Base-by-base conservation (phyloP, 2,329 filamentous ascomycete species). In the Byssoonygena ceratinophila region DNA sequence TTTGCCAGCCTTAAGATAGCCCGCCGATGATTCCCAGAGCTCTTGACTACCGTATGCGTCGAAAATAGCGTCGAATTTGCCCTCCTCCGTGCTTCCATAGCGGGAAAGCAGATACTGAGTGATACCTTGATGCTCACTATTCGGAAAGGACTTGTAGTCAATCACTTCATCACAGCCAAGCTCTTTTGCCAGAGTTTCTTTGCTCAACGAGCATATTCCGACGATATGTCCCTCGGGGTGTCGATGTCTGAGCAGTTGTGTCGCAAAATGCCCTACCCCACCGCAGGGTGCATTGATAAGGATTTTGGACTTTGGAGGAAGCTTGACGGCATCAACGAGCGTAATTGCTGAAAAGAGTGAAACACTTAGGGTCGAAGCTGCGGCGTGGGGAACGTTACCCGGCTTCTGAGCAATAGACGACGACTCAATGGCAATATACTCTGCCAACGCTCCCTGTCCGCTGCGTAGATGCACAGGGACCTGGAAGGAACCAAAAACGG, bases 21-120 rank as follows among this genome's bases (percentile, higher is more conserved):
- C 34, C 14, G 51, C 11, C 5, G 51, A 51, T 4, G 41, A 20
- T 37, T 50, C 51, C 54, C 54, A 56, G 9, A 56, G 47, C 11
- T 56, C 51, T 40, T 56, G 54, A 12, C 46, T 56, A 16, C 54
- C 54, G 12, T 56, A 54, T 20, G 54, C 54, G 18, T 56, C 54
- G 23, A 56, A 56, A 25, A 56, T 40, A 27, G 45, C 31, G 31
- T 56, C 54, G 34, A 56, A 56, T 46, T 48, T 43, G 16, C 32
- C 37, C 25, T 56, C 31, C 8, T 39, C 37, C 9, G 23, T 45
- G 14, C 18, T 40, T 8, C 51, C 51, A 39, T 56, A 45, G 12
- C 22, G 39, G 3, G 40, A 39, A 9, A 25, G 27, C 6, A 56
- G 46, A 40, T 51, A 48, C 3, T 46, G 18, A 9, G 43, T 47